A percentile compares a stretch with the other conserved stretches of the same genome.
Evolutionary conservation across 2,329 filamentous ascomycete species (phyloP).

Genomic region (Fusarium keratoplasticum): DNA sequence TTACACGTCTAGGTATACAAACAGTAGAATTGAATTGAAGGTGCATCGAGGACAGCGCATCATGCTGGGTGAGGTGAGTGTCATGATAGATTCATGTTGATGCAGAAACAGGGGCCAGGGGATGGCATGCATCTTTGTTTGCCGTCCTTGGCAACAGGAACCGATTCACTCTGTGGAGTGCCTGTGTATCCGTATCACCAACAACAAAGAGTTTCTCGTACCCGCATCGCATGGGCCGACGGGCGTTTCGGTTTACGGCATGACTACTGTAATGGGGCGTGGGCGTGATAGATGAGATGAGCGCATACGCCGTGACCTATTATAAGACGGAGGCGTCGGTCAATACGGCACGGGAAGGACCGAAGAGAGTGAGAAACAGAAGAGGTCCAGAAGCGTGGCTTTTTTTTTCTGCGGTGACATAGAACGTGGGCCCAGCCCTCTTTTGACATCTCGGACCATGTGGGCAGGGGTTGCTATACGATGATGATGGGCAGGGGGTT

Average conservation of each 20-base stretch:
- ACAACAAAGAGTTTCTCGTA: not conserved
- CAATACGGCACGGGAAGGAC: not conserved
- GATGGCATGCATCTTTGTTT: not conserved
- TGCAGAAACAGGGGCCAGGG: not conserved
- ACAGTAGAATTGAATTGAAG: not conserved
- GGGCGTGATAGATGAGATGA: not conserved
- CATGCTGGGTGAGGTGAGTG: not conserved
- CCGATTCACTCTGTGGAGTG: not conserved
- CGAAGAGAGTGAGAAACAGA: not conserved
- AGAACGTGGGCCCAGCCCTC: not conserved
- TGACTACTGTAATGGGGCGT: not conserved
- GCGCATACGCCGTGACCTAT: not conserved
- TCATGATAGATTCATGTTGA: not conserved
- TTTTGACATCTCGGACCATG: not conserved
- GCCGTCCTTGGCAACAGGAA: conserved; percentile 3
- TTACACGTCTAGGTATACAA: not conserved
- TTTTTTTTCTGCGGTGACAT: not conserved
- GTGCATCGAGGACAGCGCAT: not conserved
- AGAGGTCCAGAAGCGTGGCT: conserved; percentile 3
- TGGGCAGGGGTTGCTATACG: not conserved
- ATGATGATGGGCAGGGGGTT: not conserved
- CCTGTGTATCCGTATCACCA: not conserved
- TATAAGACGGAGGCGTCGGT: not conserved
- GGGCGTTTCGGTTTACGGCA: conserved; percentile 2
- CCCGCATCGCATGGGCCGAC: not conserved